Conservation (phyloP, 257 asterid species). For the Leptodermis oblonga region DNA sequence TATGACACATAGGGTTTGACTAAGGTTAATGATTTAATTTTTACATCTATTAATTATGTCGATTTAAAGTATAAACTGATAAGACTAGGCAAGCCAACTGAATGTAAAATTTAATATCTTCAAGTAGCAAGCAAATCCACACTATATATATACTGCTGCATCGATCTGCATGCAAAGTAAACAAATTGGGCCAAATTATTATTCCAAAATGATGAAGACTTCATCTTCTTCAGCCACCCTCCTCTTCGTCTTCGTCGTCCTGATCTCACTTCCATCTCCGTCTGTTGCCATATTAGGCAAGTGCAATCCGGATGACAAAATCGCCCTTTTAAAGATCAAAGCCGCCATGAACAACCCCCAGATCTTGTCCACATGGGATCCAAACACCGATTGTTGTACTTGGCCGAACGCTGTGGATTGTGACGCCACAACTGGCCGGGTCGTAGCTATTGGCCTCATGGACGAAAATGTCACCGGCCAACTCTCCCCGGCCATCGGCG, state of each 20-base stretch:
- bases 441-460: constrained; percentile 32
- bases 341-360: constrained; percentile 40
- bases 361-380: constrained; percentile 40
- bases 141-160: too few species aligned
- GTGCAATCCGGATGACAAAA: constrained; percentile 58
- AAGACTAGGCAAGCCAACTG: too few species aligned
- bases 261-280: constrained; percentile 8
- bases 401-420: constrained; percentile 52
- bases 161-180: background rate
- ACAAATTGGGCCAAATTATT: too few species aligned
- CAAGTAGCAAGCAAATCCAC: too few species aligned
- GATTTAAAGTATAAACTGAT: too few species aligned
- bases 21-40: too few species aligned
- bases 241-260: constrained; percentile 12
- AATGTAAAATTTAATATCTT: too few species aligned
- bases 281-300: constrained; percentile 10
- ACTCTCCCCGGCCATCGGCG: constrained; percentile 41
- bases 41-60: too few species aligned
- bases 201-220: too few species aligned
- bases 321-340: constrained; percentile 45
- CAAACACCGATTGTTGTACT: constrained; percentile 56
- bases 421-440: constrained; percentile 40
- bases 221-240: background rate
- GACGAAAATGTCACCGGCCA: constrained; percentile 35
- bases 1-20: too few species aligned